A percentile compares a stretch with the other conserved stretches of the same genome.
These are phyloP conservation scores for Psophocarpus tetragonolobus DNA, from an alignment of 306 rosid species.

Conservation along the genomic window DNA sequence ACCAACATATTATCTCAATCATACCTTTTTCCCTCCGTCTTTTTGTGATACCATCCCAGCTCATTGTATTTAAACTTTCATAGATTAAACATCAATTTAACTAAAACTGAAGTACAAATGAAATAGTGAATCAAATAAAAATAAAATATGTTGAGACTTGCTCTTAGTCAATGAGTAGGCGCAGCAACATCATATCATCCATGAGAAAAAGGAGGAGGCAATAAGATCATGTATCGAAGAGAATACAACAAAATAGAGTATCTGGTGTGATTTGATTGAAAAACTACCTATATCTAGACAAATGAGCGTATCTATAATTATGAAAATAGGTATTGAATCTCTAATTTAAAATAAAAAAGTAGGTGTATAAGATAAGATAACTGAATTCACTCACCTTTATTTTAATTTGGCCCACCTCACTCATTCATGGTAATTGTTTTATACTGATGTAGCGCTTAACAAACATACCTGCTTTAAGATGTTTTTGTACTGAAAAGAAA, in stretches of 20 bases:
- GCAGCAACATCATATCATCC: neutral
- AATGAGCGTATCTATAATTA: neutral
- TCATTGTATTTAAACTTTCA: neutral
- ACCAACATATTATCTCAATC: conserved; percentile 13
- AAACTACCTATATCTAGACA: neutral
- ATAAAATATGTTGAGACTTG: neutral
- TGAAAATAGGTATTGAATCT: neutral
- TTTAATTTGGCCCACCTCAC: neutral
- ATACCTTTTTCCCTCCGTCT: neutral
- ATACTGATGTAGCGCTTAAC: neutral
- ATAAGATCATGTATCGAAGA: neutral
- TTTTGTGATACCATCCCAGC: neutral
- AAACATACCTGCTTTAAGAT: neutral
- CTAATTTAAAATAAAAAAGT: neutral
- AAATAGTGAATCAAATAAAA: neutral
- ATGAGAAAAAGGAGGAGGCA: neutral
- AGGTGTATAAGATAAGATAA: neutral
- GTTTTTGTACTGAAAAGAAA: neutral
- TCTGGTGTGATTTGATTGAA: neutral
- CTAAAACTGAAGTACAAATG: neutral
- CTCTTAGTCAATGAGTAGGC: neutral
- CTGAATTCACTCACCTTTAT: neutral
- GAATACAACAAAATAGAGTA: neutral
- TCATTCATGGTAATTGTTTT: too few species aligned
- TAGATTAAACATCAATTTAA: neutral